These are phyloP conservation scores for Paxillus rubicundulus DNA, from an alignment of 768 basidiomycete genomes.

Conservation along the genomic window DNA sequence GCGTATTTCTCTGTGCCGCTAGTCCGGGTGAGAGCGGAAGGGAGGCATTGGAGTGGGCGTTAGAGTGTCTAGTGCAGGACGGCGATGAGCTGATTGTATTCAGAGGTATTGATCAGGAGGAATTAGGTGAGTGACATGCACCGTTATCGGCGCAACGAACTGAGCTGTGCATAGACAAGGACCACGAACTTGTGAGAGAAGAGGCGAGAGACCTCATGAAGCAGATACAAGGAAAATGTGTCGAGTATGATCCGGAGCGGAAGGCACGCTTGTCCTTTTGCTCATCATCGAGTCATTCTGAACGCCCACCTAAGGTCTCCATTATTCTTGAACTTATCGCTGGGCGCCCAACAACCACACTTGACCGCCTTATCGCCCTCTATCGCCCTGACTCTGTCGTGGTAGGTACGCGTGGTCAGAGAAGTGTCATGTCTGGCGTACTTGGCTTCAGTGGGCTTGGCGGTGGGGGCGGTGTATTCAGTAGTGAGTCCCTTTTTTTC, in stretches of 20 bases:
- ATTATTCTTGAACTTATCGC: conserved; percentile 94
- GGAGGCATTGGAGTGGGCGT: conserved; percentile 90
- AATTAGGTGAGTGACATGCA: conserved; percentile 52
- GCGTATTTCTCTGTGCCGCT: conserved; percentile 88
- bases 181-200: conserved; percentile 73
- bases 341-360: conserved; percentile 82
- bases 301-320: conserved; percentile 54
- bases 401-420: conserved; percentile 83
- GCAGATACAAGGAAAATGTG: conserved; percentile 74
- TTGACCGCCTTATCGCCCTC: conserved; percentile 89
- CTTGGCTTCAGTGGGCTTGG: conserved; percentile 41
- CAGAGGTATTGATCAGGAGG: conserved; percentile 86
- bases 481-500: conserved; percentile 11
- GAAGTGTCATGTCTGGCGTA: conserved; percentile 48
- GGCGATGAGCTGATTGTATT: conserved; percentile 93
- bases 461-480: conserved; percentile 23
- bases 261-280: conserved; percentile 47
- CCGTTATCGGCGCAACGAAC: not conserved
- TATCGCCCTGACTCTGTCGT: conserved; percentile 91
- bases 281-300: not conserved
- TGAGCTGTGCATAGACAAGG: conserved; percentile 51
- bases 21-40: conserved; percentile 85
- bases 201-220: conserved; percentile 84
- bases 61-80: conserved; percentile 79
- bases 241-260: conserved; percentile 72